These are phyloP conservation scores for Microstegium vimineum DNA, from an alignment of 176 grass and related monocot species.

Conservation along the genomic window DNA sequence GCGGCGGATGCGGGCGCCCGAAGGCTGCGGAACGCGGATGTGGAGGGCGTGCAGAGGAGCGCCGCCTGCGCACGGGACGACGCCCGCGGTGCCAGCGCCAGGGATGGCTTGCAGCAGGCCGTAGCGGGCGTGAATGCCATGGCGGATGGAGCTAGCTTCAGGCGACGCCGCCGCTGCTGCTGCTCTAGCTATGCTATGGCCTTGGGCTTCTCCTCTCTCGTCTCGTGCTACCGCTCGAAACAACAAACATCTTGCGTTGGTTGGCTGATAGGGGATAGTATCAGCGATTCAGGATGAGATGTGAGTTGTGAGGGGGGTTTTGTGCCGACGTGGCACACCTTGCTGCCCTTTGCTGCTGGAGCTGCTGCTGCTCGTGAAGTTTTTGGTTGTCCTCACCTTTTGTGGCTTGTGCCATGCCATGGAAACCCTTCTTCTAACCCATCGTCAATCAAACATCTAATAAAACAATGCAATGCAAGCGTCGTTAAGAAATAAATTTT, in stretches of 20 bases:
- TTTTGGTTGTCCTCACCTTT: neutral
- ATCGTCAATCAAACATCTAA: neutral
- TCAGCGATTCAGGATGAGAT: slow-evolving; percentile 39
- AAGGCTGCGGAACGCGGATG: slow-evolving; percentile 18
- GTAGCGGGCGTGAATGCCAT: slow-evolving; percentile 43
- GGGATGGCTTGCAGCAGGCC: slow-evolving; percentile 31
- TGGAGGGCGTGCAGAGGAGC: slow-evolving; percentile 37
- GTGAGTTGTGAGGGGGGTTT: neutral
- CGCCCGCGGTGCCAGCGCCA: neutral
- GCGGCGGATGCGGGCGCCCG: neutral
- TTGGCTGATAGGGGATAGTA: slow-evolving; percentile 18
- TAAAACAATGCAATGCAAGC: too few relatives aligned
- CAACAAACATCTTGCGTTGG: slow-evolving; percentile 11
- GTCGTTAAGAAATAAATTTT: too few relatives aligned
- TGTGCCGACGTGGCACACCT: slow-evolving; percentile 32
- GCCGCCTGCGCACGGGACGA: slow-evolving; percentile 4
- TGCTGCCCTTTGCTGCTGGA: slow-evolving; percentile 16
- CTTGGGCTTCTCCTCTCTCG: neutral
- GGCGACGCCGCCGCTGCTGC: neutral
- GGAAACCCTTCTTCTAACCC: neutral
- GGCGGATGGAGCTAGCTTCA: neutral
- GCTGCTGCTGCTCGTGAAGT: neutral
- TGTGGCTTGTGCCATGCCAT: neutral
- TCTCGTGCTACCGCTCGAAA: neutral
- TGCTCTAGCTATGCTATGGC: neutral